phyloP scores from a whole-genome alignment of 108 stramenopile genomes.

The Skeletonema marinoi region DNA sequence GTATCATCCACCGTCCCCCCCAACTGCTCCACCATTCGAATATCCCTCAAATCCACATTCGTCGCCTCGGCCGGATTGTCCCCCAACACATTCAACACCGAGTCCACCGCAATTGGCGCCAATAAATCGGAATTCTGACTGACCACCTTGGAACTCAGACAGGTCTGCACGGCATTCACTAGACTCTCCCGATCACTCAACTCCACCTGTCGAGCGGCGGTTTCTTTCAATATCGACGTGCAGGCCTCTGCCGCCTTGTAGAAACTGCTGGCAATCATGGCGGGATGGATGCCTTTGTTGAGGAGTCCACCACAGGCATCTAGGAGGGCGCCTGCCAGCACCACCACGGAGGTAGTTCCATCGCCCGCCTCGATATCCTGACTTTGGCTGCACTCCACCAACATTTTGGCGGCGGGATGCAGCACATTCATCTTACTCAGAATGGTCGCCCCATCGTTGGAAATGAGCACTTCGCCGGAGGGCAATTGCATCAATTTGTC shows the following conservation, averaged over 20 bases:
- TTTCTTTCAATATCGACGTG: constrained; percentile 61
- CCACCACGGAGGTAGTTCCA: constrained; percentile 96
- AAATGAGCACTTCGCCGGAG: constrained; percentile 95
- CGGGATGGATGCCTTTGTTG: constrained; percentile 97
- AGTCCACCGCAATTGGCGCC: constrained; percentile 98
- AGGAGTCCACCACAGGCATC: constrained; percentile 87
- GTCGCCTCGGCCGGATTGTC: constrained; percentile 54
- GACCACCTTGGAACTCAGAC: constrained; percentile 96
- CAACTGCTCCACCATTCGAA: constrained; percentile 96
- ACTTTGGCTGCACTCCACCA: constrained; percentile 95
- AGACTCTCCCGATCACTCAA: constrained; percentile 89
- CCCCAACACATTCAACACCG: constrained; percentile 91
- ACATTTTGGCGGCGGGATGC: constrained; percentile 99
- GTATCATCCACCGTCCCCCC: constrained; percentile 99
- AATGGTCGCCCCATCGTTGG: constrained; percentile 99
- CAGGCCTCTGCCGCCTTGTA: constrained; percentile 74
- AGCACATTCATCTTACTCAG: constrained; percentile 95
- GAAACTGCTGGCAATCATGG: constrained; percentile 91
- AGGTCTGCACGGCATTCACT: constrained; percentile 94
- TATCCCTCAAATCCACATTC: constrained; percentile 96
- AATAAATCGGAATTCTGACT: constrained; percentile 93
- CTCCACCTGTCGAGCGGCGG: constrained; percentile 66
- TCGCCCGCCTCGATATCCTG: constrained; percentile 99
- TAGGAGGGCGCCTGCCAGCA: constrained; percentile 95
- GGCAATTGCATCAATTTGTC: constrained; percentile 98